Evolutionary conservation across 1,139 yeast genomes (phyloP).

Genomic region (Sugiyamaella grinbergsii): DNA sequence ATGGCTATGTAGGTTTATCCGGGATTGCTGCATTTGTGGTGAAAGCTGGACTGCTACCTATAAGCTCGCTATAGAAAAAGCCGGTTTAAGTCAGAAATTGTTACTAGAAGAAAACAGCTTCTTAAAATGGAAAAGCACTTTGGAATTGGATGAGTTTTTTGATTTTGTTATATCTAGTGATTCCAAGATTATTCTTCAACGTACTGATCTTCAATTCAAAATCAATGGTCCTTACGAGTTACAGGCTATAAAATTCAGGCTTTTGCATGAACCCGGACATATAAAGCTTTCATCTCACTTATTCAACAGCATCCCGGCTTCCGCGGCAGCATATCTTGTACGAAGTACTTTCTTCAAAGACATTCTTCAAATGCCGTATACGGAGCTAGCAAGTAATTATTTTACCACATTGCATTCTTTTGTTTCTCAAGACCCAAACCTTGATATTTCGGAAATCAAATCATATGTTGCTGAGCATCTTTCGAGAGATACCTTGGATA

Average conservation of each 20-base stretch:
- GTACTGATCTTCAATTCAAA: conserved; percentile 33
- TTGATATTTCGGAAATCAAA: neutral
- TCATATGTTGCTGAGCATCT: conserved; percentile 1
- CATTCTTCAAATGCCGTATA: conserved; percentile 6
- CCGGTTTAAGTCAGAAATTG: conserved; percentile 1
- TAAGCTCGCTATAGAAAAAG: conserved; percentile 20
- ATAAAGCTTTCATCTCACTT: conserved; percentile 25
- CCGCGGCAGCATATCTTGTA: conserved; percentile 26
- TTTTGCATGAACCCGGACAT: conserved; percentile 11
- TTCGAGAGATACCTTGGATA: neutral
- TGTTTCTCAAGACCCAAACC: neutral
- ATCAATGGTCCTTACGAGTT: conserved; percentile 33
- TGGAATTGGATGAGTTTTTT: conserved; percentile 32
- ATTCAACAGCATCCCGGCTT: conserved; percentile 21
- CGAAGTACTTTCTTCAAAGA: conserved; percentile 1
- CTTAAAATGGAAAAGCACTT: conserved; percentile 8
- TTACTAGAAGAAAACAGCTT: conserved; percentile 5
- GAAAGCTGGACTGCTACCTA: conserved; percentile 29
- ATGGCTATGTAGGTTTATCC: conserved; percentile 54
- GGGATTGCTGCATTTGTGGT: conserved; percentile 41
- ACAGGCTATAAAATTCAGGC: conserved; percentile 30
- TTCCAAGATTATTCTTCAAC: conserved; percentile 23
- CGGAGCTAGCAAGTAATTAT: conserved; percentile 7
- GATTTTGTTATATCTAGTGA: conserved; percentile 35
- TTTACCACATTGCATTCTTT: conserved; percentile 20